Base-by-base conservation (phyloP, 768 basidiomycete genomes). In the Kwoniella sp. region DNA sequence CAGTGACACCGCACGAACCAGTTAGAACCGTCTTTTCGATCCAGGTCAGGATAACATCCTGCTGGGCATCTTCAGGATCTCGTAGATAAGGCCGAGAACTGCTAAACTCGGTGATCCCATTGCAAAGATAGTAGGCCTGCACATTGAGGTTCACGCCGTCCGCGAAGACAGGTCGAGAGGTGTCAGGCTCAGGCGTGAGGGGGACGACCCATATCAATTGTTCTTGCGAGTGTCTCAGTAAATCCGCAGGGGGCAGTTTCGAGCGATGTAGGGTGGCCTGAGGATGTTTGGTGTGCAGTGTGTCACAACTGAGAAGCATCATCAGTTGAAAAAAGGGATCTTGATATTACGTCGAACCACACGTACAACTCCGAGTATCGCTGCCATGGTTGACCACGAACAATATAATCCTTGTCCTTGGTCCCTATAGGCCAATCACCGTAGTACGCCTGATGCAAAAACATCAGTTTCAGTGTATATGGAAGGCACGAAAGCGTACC, bases 371-470 rank as follows among this genome's bases (percentile, higher is more conserved):
- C 70, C 11, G 59, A 56, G 38, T 64, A 89, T 65, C 88, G 91
- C 76, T 98, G 92, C 89, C 88, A 90, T 66, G 90, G 89, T 66
- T 84, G 87, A 1, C 91, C 93, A 38, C 93, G 88, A 72, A 91
- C 89, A 55, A 93, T 84, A 76, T 91, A 96, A 52, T 90, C 87
- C 72, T 92, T 93, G 63, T 86, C 83, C 49, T 85, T 81, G 26
- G 62, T 59, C 33, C 93, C 82, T 15, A 88, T 80, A 0, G 89
- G 89, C 77, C 92, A 92, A 62, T 84, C 87, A 22, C 93, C 92
- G 74, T 85, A 95, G 76, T 91, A 96, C 4, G 86, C 69, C 65
- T 69, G 37, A 9, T n/a, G 19, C 9, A 22, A 32, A 28, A 22
- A n/a, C 38, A 15, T 36, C 41, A 26, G 8, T 14, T 26, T 23